phyloP scores from a whole-genome alignment of 176 grass and related monocot species.

The Luzula sylvatica region DNA sequence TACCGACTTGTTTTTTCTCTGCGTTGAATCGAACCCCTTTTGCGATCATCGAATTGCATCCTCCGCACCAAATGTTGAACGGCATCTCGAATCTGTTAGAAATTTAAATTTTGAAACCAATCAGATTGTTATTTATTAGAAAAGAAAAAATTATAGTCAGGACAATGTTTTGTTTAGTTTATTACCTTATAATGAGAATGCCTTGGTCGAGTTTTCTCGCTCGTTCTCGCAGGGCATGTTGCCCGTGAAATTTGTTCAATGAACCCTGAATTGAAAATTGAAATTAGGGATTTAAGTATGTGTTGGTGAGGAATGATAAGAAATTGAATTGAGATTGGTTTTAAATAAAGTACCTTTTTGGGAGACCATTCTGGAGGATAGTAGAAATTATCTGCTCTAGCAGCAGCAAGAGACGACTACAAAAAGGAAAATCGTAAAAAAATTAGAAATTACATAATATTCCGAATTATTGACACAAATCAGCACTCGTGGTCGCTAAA shows the following conservation, averaged over 20 bases:
- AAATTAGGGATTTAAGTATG: slow-evolving; percentile 4
- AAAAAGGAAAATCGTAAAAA: slow-evolving; percentile 11
- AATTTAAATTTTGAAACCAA: too few species aligned
- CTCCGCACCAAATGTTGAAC: slow-evolving; percentile 95
- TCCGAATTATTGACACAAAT: not conserved
- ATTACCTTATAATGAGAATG: slow-evolving; percentile 90
- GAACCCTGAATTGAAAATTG: slow-evolving; percentile 43
- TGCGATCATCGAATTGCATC: slow-evolving; percentile 97
- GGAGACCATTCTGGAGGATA: slow-evolving; percentile 97
- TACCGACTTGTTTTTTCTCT: slow-evolving; percentile 99
- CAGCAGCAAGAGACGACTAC: slow-evolving; percentile 79
- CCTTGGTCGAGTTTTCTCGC: slow-evolving; percentile 93
- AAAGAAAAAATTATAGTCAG: too few species aligned
- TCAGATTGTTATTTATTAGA: not conserved
- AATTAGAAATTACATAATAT: slow-evolving; percentile 4
- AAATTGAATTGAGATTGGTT: not conserved
- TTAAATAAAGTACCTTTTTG: slow-evolving; percentile 53
- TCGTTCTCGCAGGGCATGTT: slow-evolving; percentile 79
- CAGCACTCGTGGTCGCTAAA: too few species aligned
- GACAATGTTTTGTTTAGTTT: too few species aligned
- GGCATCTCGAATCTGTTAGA: slow-evolving; percentile 87
- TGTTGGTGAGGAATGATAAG: not conserved
- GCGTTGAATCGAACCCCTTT: slow-evolving; percentile 99
- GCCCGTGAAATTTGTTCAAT: slow-evolving; percentile 90
- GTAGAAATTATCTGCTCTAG: slow-evolving; percentile 94